phyloP scores from a whole-genome alignment of 139 green algal species.

The Coccomyxa sp. region DNA sequence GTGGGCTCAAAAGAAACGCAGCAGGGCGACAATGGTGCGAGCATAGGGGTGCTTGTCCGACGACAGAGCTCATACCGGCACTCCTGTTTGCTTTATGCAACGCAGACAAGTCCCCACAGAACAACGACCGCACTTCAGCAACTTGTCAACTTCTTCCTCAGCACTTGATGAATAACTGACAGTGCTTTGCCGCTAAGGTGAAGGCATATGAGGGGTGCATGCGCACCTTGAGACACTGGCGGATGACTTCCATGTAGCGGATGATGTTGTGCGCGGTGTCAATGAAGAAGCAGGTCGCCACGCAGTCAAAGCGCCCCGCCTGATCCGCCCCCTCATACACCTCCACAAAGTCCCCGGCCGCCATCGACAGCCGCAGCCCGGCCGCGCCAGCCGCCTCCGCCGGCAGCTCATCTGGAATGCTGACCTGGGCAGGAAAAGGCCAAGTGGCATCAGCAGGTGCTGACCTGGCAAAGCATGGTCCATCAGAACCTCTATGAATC shows the following conservation, averaged over 20 bases:
- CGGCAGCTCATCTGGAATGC: conserved; percentile 66
- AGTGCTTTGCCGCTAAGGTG: too few relatives aligned
- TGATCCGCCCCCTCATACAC: conserved; percentile 66
- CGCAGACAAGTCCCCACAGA: too few relatives aligned
- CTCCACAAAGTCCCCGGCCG: conserved; percentile 92
- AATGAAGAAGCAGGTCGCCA: conserved; percentile 97
- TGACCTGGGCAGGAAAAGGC: conserved; percentile 7
- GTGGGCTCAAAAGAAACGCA: too few relatives aligned
- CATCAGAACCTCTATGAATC: too few relatives aligned
- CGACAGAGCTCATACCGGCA: too few relatives aligned
- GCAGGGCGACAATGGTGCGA: too few relatives aligned
- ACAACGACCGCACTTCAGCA: too few relatives aligned
- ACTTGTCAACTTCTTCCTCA: too few relatives aligned
- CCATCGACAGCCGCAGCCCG: conserved; percentile 82
- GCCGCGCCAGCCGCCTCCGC: conserved; percentile 80
- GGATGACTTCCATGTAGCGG: conserved; percentile 84
- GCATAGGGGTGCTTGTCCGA: too few relatives aligned
- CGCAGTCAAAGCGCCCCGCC: conserved; percentile 70
- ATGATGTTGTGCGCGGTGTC: conserved; percentile 99
- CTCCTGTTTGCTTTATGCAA: too few relatives aligned
- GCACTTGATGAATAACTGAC: too few relatives aligned
- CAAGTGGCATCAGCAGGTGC: neutral
- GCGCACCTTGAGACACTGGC: conserved; percentile 35
- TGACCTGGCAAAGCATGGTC: neutral
- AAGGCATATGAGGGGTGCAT: too few relatives aligned